Conservation (phyloP, 1,284 basidiomycete species). For the Trametes pubescens region DNA sequence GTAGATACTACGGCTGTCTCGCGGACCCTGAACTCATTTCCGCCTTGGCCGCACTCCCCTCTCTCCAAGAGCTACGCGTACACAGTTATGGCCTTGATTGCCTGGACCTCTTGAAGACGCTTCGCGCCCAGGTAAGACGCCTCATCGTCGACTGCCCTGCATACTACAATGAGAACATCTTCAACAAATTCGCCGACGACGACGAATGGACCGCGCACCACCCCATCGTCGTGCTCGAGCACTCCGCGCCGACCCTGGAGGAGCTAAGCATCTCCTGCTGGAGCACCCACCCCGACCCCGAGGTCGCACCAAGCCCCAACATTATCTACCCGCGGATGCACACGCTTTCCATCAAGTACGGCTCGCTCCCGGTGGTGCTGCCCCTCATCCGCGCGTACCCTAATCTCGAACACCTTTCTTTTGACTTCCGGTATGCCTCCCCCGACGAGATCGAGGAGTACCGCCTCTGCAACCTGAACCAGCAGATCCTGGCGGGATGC, state of each 20-base stretch:
- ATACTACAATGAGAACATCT: not conserved
- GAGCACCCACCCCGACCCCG: not conserved
- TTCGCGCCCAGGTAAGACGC: not conserved
- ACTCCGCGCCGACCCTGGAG: not conserved
- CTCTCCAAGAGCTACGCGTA: not conserved
- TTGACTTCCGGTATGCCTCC: too few relatives aligned
- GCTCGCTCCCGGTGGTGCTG: too few relatives aligned
- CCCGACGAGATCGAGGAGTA: too few relatives aligned
- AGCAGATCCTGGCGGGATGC: not conserved
- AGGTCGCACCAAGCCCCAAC: not conserved
- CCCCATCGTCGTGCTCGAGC: not conserved
- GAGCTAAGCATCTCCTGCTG: not conserved
- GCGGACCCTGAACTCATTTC: not conserved
- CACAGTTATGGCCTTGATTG: not conserved
- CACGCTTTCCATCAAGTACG: too few relatives aligned
- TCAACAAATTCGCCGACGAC: not conserved
- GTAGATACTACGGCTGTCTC: not conserved
- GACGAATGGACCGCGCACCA: not conserved
- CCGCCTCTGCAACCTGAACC: too few relatives aligned
- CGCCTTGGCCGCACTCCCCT: not conserved
- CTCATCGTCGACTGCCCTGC: too few relatives aligned
- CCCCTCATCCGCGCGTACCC: too few relatives aligned
- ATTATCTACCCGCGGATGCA: not conserved
- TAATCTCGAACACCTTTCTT: too few relatives aligned
- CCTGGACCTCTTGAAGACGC: not conserved